Percentiles rank a stretch among this genome's conserved stretches.
Evolutionary conservation across 129 eudicot genomes (phyloP).

Genomic region (carrot (Daucus carota)): DNA sequence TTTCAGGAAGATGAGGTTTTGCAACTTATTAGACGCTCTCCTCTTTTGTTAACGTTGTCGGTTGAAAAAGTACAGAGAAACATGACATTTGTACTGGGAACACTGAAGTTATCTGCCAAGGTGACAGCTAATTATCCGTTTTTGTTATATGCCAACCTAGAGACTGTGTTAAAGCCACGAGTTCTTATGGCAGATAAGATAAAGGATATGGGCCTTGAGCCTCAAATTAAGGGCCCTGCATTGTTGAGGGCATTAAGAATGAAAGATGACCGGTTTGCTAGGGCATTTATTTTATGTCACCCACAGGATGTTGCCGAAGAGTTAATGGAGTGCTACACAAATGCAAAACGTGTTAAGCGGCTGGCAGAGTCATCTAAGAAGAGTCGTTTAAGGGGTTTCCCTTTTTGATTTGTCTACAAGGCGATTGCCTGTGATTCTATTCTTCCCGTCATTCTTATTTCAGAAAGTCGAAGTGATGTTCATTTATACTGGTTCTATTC

Average conservation of each 20-base stretch:
- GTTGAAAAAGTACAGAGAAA: slow-evolving; percentile 69
- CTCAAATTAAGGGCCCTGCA: slow-evolving; percentile 42
- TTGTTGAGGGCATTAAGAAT: slow-evolving; percentile 67
- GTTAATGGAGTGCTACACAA: slow-evolving; percentile 39
- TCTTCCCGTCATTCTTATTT: neutral
- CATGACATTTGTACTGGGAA: slow-evolving; percentile 62
- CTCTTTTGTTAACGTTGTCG: slow-evolving; percentile 57
- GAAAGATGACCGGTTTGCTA: slow-evolving; percentile 48
- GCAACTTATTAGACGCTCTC: slow-evolving; percentile 40
- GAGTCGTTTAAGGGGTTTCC: slow-evolving; percentile 31
- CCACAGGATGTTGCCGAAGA: slow-evolving; percentile 37
- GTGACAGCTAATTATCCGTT: slow-evolving; percentile 34
- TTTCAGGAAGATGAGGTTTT: slow-evolving; percentile 55
- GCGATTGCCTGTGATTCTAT: too few relatives aligned
- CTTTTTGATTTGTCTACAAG: slow-evolving; percentile 13
- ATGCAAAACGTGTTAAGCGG: slow-evolving; percentile 44
- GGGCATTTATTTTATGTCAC: slow-evolving; percentile 49
- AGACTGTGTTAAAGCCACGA: slow-evolving; percentile 51
- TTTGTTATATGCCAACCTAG: slow-evolving; percentile 48
- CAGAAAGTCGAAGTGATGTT: neutral
- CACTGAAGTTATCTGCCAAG: slow-evolving; percentile 51
- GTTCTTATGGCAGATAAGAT: slow-evolving; percentile 39
- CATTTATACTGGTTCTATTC: neutral
- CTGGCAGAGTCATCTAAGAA: slow-evolving; percentile 52
- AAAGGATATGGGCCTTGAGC: slow-evolving; percentile 54